Conservation (phyloP, 2,329 filamentous ascomycete genomes). For the Claviceps quebecensis region DNA sequence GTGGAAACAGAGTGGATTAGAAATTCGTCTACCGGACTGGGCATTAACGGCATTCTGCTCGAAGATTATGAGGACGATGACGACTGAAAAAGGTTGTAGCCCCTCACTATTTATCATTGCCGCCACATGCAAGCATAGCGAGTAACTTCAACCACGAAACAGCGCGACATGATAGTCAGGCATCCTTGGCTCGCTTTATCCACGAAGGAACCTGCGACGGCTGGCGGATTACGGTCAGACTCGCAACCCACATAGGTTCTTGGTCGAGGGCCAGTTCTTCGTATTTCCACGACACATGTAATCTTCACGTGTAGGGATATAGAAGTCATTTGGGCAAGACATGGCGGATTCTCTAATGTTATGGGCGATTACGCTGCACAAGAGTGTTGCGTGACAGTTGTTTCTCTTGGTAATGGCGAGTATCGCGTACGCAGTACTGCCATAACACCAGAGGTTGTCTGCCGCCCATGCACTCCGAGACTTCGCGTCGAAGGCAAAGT, state of each 20-base stretch:
- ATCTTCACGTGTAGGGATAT: neutral
- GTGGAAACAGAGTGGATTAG: slow-evolving; percentile 87
- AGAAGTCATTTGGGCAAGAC: neutral
- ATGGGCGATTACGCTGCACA: too few relatives aligned
- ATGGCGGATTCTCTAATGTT: neutral
- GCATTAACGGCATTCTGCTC: slow-evolving; percentile 58
- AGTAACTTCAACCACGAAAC: neutral
- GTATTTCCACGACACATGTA: neutral
- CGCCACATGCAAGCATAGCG: neutral
- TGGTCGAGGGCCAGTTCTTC: neutral
- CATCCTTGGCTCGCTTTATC: neutral
- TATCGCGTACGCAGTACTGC: too few relatives aligned
- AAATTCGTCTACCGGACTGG: slow-evolving; percentile 34
- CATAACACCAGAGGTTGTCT: too few relatives aligned
- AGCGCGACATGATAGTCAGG: neutral
- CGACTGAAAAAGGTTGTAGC: slow-evolving; percentile 10
- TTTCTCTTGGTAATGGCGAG: too few relatives aligned
- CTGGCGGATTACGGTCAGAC: neutral
- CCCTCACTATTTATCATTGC: neutral
- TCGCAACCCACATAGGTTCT: neutral
- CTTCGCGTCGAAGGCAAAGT: neutral
- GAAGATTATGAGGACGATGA: slow-evolving; percentile 49
- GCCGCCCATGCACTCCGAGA: too few relatives aligned
- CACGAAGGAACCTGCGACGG: neutral
- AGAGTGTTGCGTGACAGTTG: too few relatives aligned